Base-by-base conservation (phyloP, 495 filamentous ascomycete genomes). In the Talaromyces thailandensis region DNA sequence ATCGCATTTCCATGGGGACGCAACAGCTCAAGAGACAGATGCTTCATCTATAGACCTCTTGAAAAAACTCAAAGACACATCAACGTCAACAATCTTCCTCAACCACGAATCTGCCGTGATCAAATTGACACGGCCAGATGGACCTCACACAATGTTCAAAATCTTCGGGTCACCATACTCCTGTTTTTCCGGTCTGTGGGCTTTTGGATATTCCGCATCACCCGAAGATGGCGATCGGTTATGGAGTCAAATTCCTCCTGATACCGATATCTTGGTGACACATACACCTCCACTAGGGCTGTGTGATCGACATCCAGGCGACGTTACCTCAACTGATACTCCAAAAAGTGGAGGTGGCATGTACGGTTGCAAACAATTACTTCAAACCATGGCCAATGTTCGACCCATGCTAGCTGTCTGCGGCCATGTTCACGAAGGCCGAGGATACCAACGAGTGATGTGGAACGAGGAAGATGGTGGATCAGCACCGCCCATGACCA, bases 91-190 rank as follows among this genome's bases (percentile, higher is more conserved):
- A 56, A 80, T 83, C 0, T 88, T 86, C 66, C 81, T 93, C 29
- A 76, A 82, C 62, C 87, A 93, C 68, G 72, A 85, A 66, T 78
- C 84, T 60, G 76, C 81, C 8, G 69, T 76, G 6, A 76, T 93
- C 66, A 78, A 76, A 29, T 75, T 92, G 45, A 77, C 66, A 24
- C 77, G 80, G 25, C 71, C 82, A 9, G 73, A 73, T 25, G 88
- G 88, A 0, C 87, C 88, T 55, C 76, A 73, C 16, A 92, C 86
- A 35, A 75, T 71, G 25, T 90, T 94, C 72, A 87, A 81, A 55
- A 81, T 92, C 26, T 93, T 92, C 64, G 89, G 88, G 6, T 93
- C 88, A 2, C 91, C 90, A 1, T 88, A 81, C 64, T 85, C 85
- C 26, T 89, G 87, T 2, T 76, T 75, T 6, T 66, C 75, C n/a